A percentile compares a stretch with the other conserved stretches of the same genome.
These are phyloP conservation scores for Fusarium protoensiforme DNA, from an alignment of 2,329 filamentous ascomycete species.

Conservation along the genomic window DNA sequence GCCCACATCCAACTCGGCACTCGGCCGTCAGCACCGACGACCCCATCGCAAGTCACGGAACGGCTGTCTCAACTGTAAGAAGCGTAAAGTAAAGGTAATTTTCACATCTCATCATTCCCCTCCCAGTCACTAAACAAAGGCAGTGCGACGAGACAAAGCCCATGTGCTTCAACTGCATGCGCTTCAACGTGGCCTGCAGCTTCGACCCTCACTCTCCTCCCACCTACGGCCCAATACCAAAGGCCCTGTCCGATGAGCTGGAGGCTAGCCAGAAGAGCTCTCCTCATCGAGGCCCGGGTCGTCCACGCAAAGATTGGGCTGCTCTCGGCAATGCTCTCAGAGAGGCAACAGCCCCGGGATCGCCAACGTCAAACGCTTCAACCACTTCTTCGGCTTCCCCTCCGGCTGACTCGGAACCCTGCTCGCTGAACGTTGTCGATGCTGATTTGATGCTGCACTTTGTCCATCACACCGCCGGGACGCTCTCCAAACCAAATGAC, in stretches of 20 bases:
- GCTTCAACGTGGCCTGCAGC: background rate
- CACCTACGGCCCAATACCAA: background rate
- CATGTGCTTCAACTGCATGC: constrained; percentile 1
- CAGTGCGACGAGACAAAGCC: constrained; percentile 4
- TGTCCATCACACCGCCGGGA: background rate
- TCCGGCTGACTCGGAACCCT: background rate
- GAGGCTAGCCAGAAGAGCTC: background rate
- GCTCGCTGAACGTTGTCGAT: background rate
- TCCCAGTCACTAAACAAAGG: background rate
- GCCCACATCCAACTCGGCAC: background rate
- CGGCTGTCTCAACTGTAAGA: background rate
- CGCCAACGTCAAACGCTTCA: background rate
- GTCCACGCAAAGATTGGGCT: background rate
- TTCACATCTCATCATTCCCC: background rate
- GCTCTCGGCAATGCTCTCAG: background rate
- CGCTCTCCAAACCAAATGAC: background rate
- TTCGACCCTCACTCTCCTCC: background rate
- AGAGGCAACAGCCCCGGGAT: background rate
- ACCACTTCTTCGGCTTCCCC: background rate
- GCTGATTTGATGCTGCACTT: background rate
- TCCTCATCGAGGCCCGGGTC: background rate
- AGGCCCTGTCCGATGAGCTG: background rate
- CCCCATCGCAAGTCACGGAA: constrained; percentile 3
- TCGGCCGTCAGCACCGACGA: background rate
- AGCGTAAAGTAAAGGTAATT: background rate